Evolutionary conservation across 306 rosid species (phyloP).

Genomic region (Dicorynia guianensis): DNA sequence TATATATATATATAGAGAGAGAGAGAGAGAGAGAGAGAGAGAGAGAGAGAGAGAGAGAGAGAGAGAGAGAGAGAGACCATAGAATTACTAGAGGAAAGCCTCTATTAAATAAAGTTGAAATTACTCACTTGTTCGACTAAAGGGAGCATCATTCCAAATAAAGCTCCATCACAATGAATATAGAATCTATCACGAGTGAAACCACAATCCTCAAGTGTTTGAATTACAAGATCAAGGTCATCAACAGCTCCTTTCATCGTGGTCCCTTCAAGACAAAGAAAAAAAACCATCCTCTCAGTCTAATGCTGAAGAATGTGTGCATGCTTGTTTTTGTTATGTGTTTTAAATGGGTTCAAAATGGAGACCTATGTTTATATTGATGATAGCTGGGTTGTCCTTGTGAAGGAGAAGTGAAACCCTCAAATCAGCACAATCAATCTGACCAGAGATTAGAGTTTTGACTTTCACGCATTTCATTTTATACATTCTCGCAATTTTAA

Average conservation of each 20-base stretch:
- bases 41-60: too few relatives aligned
- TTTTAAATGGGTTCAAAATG: not conserved
- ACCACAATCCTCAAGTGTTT: constrained; percentile 63
- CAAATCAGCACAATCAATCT: constrained; percentile 69
- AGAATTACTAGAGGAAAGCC: too few relatives aligned
- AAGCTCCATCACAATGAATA: constrained; percentile 78
- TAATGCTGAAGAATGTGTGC: too few relatives aligned
- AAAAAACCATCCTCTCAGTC: not conserved
- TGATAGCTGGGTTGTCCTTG: constrained; percentile 73
- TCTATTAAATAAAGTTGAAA: not conserved
- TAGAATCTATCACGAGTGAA: constrained; percentile 63
- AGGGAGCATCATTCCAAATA: constrained; percentile 76
- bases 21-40: too few relatives aligned
- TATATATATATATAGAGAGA: too few relatives aligned
- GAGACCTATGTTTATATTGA: constrained; percentile 74
- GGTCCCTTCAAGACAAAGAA: constrained; percentile 50
- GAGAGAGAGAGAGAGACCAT: too few relatives aligned
- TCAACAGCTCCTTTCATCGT: constrained; percentile 77
- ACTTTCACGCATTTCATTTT: constrained; percentile 75
- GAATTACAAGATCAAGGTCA: constrained; percentile 64
- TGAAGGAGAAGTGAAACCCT: constrained; percentile 52
- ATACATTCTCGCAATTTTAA: constrained; percentile 79
- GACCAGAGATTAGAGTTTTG: constrained; percentile 60
- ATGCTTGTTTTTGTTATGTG: too few relatives aligned
- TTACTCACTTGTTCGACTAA: constrained; percentile 56